Percentiles rank a stretch among this genome's conserved stretches.
Evolutionary conservation across 2,329 filamentous ascomycete genomes (phyloP).

Genomic region (Fusarium virguliforme): DNA sequence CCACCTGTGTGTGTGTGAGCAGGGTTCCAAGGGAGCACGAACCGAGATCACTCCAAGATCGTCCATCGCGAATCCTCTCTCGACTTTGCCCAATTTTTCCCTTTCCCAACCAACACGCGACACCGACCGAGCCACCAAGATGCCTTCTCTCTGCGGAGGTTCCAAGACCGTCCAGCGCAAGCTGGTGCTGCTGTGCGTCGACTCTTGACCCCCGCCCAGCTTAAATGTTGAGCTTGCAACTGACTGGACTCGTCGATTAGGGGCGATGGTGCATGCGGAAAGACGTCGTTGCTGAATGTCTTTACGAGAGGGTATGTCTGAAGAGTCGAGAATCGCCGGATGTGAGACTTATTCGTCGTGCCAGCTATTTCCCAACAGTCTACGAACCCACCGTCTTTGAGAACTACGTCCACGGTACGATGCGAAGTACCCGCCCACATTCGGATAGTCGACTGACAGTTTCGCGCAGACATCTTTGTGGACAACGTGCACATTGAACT

Average conservation of each 20-base stretch:
- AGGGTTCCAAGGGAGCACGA: slow-evolving; percentile 35
- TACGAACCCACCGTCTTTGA: slow-evolving; percentile 99
- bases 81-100: slow-evolving; percentile 6
- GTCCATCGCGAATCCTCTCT: background rate
- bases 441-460: slow-evolving; percentile 20
- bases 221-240: slow-evolving; percentile 13
- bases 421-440: background rate
- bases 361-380: slow-evolving; percentile 95
- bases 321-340: background rate
- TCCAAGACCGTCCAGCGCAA: slow-evolving; percentile 94
- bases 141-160: slow-evolving; percentile 72
- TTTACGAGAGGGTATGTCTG: slow-evolving; percentile 91
- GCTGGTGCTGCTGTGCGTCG: slow-evolving; percentile 86
- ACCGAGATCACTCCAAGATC: slow-evolving; percentile 38
- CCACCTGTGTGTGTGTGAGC: slow-evolving; percentile 16
- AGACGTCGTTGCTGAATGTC: slow-evolving; percentile 97
- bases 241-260: slow-evolving; percentile 62
- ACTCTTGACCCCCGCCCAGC: background rate
- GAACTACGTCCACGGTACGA: slow-evolving; percentile 96
- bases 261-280: slow-evolving; percentile 96
- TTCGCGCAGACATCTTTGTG: slow-evolving; percentile 90
- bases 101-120: slow-evolving; percentile 23
- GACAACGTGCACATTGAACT: slow-evolving; percentile 97
- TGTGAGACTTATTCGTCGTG: slow-evolving; percentile 35
- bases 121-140: slow-evolving; percentile 28